phyloP scores from a whole-genome alignment of 2,329 filamentous ascomycete genomes.

The Xylaria sp. region DNA sequence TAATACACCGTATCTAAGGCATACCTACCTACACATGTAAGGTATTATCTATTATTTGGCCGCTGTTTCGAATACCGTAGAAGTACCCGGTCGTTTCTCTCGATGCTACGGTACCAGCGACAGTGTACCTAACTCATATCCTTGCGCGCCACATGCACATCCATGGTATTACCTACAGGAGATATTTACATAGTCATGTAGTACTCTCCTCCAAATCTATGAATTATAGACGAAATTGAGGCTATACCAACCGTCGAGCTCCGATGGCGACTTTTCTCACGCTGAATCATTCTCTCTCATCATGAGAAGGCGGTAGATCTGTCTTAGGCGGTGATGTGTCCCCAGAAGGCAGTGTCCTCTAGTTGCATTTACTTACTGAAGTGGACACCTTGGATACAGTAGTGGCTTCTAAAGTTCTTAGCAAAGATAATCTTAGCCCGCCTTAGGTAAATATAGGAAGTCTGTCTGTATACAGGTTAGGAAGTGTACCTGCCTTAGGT shows the following conservation, averaged over 20 bases:
- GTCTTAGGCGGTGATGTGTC: constrained; percentile 6
- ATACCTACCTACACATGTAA: not conserved
- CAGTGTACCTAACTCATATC: not conserved
- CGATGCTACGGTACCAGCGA: not conserved
- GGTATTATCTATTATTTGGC: not conserved
- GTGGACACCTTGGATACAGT: not conserved
- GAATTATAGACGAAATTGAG: not conserved
- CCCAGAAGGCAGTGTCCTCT: constrained; percentile 13
- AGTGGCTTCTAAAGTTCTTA: not conserved
- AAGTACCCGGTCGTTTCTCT: not conserved
- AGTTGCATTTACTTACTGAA: not conserved
- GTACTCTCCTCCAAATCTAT: too few relatives aligned
- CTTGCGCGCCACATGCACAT: not conserved
- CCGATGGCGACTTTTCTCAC: constrained; percentile 19
- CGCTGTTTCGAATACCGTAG: not conserved
- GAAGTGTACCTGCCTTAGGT: not conserved
- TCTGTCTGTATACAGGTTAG: not conserved
- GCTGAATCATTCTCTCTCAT: constrained; percentile 26
- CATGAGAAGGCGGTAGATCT: constrained; percentile 16
- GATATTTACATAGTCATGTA: not conserved
- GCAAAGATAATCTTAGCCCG: constrained; percentile 2
- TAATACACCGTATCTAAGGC: too few relatives aligned
- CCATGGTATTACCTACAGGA: not conserved
- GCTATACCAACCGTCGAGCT: constrained; percentile 21
- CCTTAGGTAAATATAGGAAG: constrained; percentile 15